Percentiles rank a stretch among this genome's conserved stretches.
Evolutionary conservation across 169 alveolate genomes (phyloP).

Genomic region (Miamiensis avidus): DNA sequence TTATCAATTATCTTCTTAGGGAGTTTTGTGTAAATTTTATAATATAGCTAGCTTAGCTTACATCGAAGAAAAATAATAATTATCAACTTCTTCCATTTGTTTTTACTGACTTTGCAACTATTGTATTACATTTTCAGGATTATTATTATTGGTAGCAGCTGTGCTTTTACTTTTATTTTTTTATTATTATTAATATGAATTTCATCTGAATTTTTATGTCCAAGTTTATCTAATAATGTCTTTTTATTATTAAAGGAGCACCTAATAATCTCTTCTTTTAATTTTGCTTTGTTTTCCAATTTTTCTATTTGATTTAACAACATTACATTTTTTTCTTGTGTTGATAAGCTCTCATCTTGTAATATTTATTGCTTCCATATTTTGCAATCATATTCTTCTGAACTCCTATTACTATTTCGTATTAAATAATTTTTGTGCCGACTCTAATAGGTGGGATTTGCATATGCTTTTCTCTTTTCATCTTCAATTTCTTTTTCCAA

Average conservation of each 20-base stretch:
- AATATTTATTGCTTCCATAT: no score
- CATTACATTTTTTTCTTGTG: background rate
- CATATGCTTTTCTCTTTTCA: background rate
- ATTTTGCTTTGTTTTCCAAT: background rate
- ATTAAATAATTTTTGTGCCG: background rate
- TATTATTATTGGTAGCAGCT: background rate
- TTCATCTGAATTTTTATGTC: background rate
- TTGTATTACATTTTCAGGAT: no score
- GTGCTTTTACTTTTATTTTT: background rate
- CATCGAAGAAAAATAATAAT: background rate
- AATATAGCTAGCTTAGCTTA: background rate
- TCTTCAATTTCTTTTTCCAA: background rate
- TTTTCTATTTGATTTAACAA: background rate
- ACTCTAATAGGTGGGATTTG: background rate
- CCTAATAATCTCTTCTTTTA: background rate
- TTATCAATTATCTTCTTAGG: no score
- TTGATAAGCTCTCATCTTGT: background rate
- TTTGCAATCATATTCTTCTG: background rate
- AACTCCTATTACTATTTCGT: no score
- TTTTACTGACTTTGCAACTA: no score
- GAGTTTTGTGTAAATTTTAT: no score
- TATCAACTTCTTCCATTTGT: background rate
- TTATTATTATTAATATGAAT: no score
- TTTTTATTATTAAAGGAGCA: background rate
- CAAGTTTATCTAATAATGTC: background rate